A percentile compares a stretch with the other conserved stretches of the same genome.
Conservation (phyloP, 495 filamentous ascomycete species). For the Corynascus novoguineensis region DNA sequence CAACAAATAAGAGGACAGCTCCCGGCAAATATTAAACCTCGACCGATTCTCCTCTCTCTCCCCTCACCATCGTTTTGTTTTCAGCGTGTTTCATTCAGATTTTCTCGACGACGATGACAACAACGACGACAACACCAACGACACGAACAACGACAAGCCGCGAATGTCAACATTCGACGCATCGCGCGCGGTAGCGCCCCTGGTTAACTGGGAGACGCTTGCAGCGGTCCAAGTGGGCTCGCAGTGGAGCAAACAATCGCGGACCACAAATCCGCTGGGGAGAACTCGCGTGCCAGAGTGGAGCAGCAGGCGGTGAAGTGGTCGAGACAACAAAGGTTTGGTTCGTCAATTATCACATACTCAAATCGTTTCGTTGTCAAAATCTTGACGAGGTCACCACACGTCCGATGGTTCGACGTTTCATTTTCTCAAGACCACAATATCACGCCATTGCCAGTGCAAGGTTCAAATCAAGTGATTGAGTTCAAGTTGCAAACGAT, state of each 20-base stretch:
- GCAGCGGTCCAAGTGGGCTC: background rate
- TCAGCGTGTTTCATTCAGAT: background rate
- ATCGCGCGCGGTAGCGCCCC: background rate
- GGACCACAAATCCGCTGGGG: slow-evolving; percentile 1
- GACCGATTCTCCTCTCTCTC: background rate
- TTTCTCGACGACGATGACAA: background rate
- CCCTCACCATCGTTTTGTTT: slow-evolving; percentile 4
- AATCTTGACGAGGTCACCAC: too few species aligned
- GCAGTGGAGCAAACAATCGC: background rate
- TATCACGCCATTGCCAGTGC: too few species aligned
- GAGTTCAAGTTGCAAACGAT: too few species aligned
- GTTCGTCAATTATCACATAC: background rate
- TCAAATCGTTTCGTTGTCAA: background rate
- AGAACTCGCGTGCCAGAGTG: slow-evolving; percentile 5
- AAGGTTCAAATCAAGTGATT: too few species aligned
- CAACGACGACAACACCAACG: background rate
- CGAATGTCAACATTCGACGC: background rate
- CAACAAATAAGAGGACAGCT: slow-evolving; percentile 4
- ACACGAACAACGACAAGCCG: background rate
- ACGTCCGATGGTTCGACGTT: too few species aligned
- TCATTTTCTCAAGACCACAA: too few species aligned
- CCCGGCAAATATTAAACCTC: background rate
- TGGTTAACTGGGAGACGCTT: slow-evolving; percentile 14
- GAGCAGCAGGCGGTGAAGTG: background rate
- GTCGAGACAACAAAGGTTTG: background rate